Conservation (phyloP, 140 eudicot genomes). For the Anethum foeniculum region DNA sequence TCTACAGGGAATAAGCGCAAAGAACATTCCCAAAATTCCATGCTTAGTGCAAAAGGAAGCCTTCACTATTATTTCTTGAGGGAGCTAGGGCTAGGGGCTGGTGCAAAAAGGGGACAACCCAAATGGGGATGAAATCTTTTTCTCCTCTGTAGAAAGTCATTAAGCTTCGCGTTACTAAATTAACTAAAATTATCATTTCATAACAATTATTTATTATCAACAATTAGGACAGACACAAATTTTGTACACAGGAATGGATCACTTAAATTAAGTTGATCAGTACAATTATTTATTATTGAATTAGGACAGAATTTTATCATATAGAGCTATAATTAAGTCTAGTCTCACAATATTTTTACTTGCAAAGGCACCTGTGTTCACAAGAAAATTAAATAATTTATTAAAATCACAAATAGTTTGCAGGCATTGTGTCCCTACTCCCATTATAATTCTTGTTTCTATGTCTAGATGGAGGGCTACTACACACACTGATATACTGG, state of each 20-base stretch:
- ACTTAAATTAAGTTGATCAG: not conserved
- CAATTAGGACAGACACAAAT: not conserved
- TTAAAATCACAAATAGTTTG: not conserved
- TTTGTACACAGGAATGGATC: not conserved
- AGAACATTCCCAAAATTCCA: not conserved
- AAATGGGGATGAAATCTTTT: not conserved
- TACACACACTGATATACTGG: not conserved
- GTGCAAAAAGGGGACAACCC: not conserved
- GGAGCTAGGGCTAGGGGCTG: not conserved
- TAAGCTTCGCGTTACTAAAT: not conserved
- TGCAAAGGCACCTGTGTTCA: not conserved
- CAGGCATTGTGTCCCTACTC: not conserved
- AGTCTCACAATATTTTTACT: not conserved
- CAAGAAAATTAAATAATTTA: not conserved
- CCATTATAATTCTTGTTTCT: not conserved
- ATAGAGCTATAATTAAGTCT: not conserved
- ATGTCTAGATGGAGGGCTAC: not conserved
- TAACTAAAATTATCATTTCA: not conserved
- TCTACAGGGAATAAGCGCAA: not conserved
- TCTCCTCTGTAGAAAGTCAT: not conserved
- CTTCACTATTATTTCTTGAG: not conserved
- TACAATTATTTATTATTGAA: not conserved
- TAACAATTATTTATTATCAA: not conserved
- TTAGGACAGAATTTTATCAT: not conserved
- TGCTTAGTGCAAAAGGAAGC: not conserved